Base-by-base conservation (phyloP, 2,329 filamentous ascomycete species). In the Pseudomassariella vexata region DNA sequence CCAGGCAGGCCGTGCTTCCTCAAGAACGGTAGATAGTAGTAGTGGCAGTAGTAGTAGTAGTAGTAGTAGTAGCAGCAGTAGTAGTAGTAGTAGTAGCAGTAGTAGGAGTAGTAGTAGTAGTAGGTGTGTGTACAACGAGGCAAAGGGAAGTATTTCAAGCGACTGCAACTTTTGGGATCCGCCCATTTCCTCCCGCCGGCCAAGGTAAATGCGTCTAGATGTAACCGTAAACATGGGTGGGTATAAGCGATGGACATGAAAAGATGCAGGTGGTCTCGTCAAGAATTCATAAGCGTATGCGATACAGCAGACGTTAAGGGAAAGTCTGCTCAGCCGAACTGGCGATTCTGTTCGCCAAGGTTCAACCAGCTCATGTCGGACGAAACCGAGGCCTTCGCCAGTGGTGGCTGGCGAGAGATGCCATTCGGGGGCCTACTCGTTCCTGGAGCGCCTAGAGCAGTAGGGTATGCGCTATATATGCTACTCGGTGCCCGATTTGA, bases 331-430 rank as follows among this genome's bases (percentile, higher is more conserved):
- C 18, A 48, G 25, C 34, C 35, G 16, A 35, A 41, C 12, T 36
- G 20, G 21, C 35, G 39, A 16, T 50, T 43, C 23, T 50, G 49
- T 22, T 72, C 71, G 28, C 77, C 79, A 12, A 88, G 66, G 49
- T 88, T 87, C 41, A 89, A 60, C 84, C 84, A 89, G 58, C 81
- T 85, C 80, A 88, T 85, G 54, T 88, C 84, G 30, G 69, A 70
- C 9, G 70, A 68, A 6, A 62, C 63, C 17, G 65, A 54, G 28
- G 71, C 64, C 56, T 61, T 67, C 15, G 61, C 56, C 19, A 74
- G 60, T 45, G 71, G 70, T 12, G 68, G 68, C 42, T 72, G 68
- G 31, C 55, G 58, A 49, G 63, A 70, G 36, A 68, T 52, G 25
- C 55, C 61, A n/a, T 47, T 52, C 6, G 49, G 47, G 35, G 46